phyloP scores from a whole-genome alignment of 495 filamentous ascomycete species.

The Penicillium manginii region DNA sequence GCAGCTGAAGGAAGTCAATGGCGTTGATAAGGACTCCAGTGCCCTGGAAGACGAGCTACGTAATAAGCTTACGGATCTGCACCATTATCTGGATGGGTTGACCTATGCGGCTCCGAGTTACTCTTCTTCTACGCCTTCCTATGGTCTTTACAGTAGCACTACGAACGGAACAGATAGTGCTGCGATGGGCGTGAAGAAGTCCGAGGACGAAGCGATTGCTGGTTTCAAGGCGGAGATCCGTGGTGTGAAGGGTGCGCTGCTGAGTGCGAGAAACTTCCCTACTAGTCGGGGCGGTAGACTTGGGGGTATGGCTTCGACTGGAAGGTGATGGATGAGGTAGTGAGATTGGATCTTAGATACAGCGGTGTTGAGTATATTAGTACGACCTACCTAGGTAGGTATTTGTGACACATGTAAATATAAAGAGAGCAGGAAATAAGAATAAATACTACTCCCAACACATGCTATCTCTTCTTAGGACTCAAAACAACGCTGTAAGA shows the following conservation, averaged over 20 bases:
- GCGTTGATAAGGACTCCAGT: constrained; percentile 50
- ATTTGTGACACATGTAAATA: constrained; percentile 2
- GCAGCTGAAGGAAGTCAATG: constrained; percentile 57
- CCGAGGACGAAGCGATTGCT: constrained; percentile 75
- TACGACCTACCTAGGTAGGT: too few relatives aligned
- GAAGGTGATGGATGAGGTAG: constrained; percentile 15
- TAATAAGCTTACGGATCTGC: constrained; percentile 48
- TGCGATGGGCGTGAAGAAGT: constrained; percentile 45
- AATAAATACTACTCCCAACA: not conserved
- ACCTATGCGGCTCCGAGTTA: constrained; percentile 46
- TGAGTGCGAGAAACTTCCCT: constrained; percentile 75
- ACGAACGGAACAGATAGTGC: constrained; percentile 31
- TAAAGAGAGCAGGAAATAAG: not conserved
- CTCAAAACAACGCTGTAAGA: too few relatives aligned
- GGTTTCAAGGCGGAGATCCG: constrained; percentile 83
- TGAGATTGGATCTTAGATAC: not conserved
- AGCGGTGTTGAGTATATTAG: not conserved
- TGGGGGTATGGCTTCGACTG: constrained; percentile 22
- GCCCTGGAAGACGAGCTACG: constrained; percentile 49
- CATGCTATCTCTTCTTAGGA: too few relatives aligned
- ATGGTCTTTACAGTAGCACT: constrained; percentile 34
- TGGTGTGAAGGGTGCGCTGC: constrained; percentile 87
- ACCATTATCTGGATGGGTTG: constrained; percentile 56
- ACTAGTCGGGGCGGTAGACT: constrained; percentile 42
- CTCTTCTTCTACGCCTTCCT: constrained; percentile 32